Conservation (phyloP, 257 asterid genomes). For the Leptodermis oblonga region DNA sequence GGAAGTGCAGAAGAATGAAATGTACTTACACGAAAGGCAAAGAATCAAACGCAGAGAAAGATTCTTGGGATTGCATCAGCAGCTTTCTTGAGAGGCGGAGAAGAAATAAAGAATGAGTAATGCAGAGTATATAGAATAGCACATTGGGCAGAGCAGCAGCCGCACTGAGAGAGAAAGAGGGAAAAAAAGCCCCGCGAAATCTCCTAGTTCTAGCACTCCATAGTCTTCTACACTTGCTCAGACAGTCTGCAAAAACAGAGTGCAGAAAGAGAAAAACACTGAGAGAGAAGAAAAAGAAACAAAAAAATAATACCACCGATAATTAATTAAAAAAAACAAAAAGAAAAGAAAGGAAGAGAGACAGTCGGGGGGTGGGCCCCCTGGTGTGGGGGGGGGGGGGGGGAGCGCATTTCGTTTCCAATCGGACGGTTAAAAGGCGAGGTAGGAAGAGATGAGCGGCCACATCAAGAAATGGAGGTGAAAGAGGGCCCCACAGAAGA, state of each 20-base stretch:
- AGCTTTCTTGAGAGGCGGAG: conserved; percentile 38
- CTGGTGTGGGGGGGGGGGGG: no score
- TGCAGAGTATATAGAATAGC: background rate
- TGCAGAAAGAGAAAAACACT: background rate
- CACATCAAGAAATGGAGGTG: conserved; percentile 15
- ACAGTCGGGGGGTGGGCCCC: conserved; percentile 1
- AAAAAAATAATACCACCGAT: no score
- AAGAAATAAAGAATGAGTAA: conserved; percentile 17
- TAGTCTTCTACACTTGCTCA: background rate
- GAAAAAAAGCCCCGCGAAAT: conserved; percentile 53
- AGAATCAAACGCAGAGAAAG: conserved; percentile 46
- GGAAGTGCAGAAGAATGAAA: conserved; percentile 15
- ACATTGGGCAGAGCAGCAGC: background rate
- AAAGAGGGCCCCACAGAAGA: conserved; percentile 6
- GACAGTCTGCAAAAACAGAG: conserved; percentile 2
- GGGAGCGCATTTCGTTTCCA: conserved; percentile 25
- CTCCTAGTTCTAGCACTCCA: conserved; percentile 11
- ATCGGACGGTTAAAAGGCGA: conserved; percentile 35
- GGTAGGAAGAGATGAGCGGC: conserved; percentile 25
- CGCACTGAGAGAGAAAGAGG: conserved; percentile 1
- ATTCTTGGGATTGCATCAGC: conserved; percentile 38
- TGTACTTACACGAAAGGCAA: conserved; percentile 57
- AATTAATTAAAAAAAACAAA: no score
- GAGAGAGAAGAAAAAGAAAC: conserved; percentile 18
- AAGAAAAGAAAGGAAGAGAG: background rate